Evolutionary conservation across 495 filamentous ascomycete species (phyloP).

Genomic region (Glonium stellatum): DNA sequence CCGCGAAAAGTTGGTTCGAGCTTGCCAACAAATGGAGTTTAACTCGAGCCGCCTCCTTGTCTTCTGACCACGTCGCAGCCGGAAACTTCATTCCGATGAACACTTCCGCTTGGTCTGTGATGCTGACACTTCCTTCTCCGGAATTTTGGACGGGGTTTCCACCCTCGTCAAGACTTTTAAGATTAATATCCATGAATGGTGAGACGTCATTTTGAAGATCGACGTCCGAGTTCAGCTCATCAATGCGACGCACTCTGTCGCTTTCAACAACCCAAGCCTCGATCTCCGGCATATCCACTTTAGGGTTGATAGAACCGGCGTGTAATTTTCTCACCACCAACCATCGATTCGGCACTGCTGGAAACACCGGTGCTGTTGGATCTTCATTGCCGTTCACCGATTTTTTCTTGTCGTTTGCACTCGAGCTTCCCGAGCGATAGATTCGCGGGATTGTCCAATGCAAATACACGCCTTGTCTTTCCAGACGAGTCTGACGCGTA

Average conservation of each 20-base stretch:
- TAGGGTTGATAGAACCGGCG: neutral
- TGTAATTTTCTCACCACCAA: neutral
- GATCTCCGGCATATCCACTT: too few relatives aligned
- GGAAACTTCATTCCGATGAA: neutral
- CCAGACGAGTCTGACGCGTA: neutral
- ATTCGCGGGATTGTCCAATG: conserved; percentile 47
- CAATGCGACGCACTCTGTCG: neutral
- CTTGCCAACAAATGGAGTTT: too few relatives aligned
- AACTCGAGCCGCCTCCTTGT: too few relatives aligned
- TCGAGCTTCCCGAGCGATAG: conserved; percentile 34
- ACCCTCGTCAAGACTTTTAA: too few relatives aligned
- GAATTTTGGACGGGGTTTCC: neutral
- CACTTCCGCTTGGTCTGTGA: neutral
- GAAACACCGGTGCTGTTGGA: neutral
- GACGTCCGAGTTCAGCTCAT: neutral
- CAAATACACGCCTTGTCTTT: conserved; percentile 45
- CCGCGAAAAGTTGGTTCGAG: neutral
- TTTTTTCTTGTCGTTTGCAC: too few relatives aligned
- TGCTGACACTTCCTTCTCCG: neutral
- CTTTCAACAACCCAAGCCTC: neutral
- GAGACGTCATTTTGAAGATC: neutral
- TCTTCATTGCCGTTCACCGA: too few relatives aligned
- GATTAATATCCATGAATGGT: too few relatives aligned
- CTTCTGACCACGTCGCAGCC: neutral
- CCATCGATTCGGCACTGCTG: neutral